These are phyloP conservation scores for Populus tomentosa DNA, from an alignment of 441 rosid species.

Conservation along the genomic window DNA sequence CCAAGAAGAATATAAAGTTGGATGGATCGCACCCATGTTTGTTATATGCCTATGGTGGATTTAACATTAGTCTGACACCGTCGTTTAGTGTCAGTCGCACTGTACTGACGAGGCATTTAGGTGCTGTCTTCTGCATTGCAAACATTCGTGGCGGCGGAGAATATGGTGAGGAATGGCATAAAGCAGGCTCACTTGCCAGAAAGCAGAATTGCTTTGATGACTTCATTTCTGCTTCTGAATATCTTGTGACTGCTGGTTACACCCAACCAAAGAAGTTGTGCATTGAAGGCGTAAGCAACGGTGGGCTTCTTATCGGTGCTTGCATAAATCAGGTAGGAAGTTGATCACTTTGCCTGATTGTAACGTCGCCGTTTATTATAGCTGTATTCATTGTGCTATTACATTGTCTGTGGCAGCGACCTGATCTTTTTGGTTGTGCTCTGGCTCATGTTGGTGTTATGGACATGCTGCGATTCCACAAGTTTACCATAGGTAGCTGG, in stretches of 20 bases:
- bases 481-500: too few relatives aligned
- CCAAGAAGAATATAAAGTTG: constrained; percentile 52
- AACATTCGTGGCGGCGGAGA: constrained; percentile 98
- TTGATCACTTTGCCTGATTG: constrained; percentile 3
- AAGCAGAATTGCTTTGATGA: constrained; percentile 95
- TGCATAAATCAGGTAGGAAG: constrained; percentile 77
- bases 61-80: constrained; percentile 81
- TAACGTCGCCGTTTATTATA: not conserved
- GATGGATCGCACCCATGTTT: constrained; percentile 95
- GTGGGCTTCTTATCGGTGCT: constrained; percentile 95
- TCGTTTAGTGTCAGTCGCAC: constrained; percentile 66
- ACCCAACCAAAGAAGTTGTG: constrained; percentile 74
- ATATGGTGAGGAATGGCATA: constrained; percentile 98
- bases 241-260: constrained; percentile 73
- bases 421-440: constrained; percentile 74
- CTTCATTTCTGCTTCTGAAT: constrained; percentile 76
- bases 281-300: constrained; percentile 97
- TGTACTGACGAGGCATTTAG: constrained; percentile 67
- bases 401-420: constrained; percentile 52
- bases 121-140: constrained; percentile 75
- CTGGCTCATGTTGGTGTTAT: too few relatives aligned
- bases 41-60: constrained; percentile 94
- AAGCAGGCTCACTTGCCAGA: constrained; percentile 75
- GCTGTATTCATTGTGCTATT: not conserved
- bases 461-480: too few relatives aligned